These are phyloP conservation scores for Xylariaceae sp. DNA, from an alignment of 2,329 filamentous ascomycete species.

Conservation along the genomic window DNA sequence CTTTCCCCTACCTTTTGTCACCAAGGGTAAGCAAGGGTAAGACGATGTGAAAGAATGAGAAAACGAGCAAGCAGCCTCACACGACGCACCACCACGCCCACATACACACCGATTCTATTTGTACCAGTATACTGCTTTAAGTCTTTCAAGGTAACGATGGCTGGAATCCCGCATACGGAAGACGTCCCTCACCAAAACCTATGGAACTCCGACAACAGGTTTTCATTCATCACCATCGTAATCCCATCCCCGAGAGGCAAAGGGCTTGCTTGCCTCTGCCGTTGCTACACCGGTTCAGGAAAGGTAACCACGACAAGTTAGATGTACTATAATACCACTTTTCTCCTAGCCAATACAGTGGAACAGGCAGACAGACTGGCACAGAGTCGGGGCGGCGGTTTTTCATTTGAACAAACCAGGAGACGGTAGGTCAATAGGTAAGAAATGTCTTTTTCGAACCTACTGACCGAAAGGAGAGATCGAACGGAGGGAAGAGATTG, in stretches of 20 bases:
- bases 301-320: slow-evolving; percentile 25
- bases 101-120: slow-evolving; percentile 7
- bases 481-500: slow-evolving; percentile 1
- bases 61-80: slow-evolving; percentile 11
- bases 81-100: background rate
- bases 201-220: background rate
- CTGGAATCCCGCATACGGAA: slow-evolving; percentile 3
- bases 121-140: slow-evolving; percentile 16
- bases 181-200: slow-evolving; percentile 2
- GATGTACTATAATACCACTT: slow-evolving; percentile 22
- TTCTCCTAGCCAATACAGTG: slow-evolving; percentile 16
- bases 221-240: no score
- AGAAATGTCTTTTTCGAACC: slow-evolving; percentile 34
- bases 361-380: slow-evolving; percentile 12
- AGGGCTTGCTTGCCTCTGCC: slow-evolving; percentile 14
- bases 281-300: no score
- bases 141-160: slow-evolving; percentile 18
- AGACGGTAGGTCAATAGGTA: slow-evolving; percentile 49
- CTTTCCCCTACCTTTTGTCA: slow-evolving; percentile 29
- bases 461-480: slow-evolving; percentile 23
- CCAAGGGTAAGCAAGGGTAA: slow-evolving; percentile 35
- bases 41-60: slow-evolving; percentile 19
- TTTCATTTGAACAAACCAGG: slow-evolving; percentile 18
- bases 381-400: slow-evolving; percentile 20
- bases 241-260: slow-evolving; percentile 1